Percentiles rank a stretch among this genome's conserved stretches.
Evolutionary conservation across 2,329 filamentous ascomycete species (phyloP).

Genomic region (Pestalotiopsis sp.): DNA sequence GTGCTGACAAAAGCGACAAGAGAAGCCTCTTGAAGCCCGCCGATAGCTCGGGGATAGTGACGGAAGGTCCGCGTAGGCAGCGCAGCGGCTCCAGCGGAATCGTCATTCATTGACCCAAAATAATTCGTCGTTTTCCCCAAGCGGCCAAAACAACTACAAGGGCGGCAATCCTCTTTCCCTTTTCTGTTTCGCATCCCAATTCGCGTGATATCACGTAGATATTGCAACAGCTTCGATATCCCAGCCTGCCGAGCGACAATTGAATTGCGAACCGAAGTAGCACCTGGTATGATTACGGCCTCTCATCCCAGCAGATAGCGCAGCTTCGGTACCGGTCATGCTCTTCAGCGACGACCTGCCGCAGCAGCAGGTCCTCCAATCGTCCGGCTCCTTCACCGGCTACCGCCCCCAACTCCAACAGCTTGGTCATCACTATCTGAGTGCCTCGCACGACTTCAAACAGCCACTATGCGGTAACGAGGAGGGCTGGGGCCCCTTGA

Average conservation of each 20-base stretch:
- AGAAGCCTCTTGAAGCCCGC: not conserved
- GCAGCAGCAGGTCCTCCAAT: slow-evolving; percentile 50
- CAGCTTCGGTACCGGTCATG: slow-evolving; percentile 31
- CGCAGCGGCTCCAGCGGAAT: not conserved
- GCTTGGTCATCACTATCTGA: slow-evolving; percentile 63
- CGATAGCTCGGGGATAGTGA: slow-evolving; percentile 3
- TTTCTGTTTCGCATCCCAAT: not conserved
- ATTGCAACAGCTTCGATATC: not conserved
- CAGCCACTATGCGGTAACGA: slow-evolving; percentile 84
- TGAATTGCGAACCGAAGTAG: slow-evolving; percentile 20
- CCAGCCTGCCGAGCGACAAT: slow-evolving; percentile 22
- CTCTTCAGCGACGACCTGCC: slow-evolving; percentile 31
- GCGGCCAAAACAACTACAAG: not conserved
- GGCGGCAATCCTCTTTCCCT: not conserved
- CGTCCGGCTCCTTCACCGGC: slow-evolving; percentile 64
- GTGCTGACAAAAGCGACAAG: not conserved
- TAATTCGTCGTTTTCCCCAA: not conserved
- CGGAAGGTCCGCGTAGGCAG: not conserved
- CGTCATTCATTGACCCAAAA: slow-evolving; percentile 3
- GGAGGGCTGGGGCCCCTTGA: slow-evolving; percentile 96
- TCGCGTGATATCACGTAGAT: slow-evolving; percentile 24
- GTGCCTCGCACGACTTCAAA: slow-evolving; percentile 44
- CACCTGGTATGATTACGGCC: slow-evolving; percentile 29
- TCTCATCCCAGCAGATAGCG: slow-evolving; percentile 19
- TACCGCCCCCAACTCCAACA: slow-evolving; percentile 47